Evolutionary conservation across 73 alveolate species (phyloP), one percentile per base, ranked within the genome.

Genomic region (Paramecium bursaria): DNA sequence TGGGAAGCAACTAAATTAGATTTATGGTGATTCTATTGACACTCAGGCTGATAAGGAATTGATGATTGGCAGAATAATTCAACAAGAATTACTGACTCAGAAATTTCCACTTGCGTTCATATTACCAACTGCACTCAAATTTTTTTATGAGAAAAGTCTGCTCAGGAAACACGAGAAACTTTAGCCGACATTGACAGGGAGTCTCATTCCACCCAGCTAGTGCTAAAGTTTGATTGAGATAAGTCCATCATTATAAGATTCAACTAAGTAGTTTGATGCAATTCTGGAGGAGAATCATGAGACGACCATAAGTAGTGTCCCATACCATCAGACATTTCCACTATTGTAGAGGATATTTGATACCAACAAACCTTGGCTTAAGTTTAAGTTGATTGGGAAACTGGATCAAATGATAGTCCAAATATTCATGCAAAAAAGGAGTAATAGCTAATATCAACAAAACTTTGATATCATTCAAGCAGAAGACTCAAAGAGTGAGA

Each of bases 321-420:
- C 82, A 19, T 67, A 67, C 44, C 22, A 42, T 5, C 22, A 67
- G 21, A 67, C 82, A 3, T 67, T 67, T 67, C 39, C 46, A 7
- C 7, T 27, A 21, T 17, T 67, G 7, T 25, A 67, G 1, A 35
- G 22, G 9, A 67, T 67, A 11, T 39, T 67, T 1, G 44, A 67
- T 42, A 19, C 50, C 10, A 15, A 42, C 2, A 35, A 25, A 47
- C 82, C 82, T 19, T 67, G 82, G 82, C 6, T 67, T 44, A 67
- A 67, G 44, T 67, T 67, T 67, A 67, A 67, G 21, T 42, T 67
- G 23, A 67, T 67, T 35, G 82, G 82, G 10, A 67, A 39, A 33
- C 27, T 67, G 27, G 82, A 67, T 67, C n/a, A 42, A 3, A 21
- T 19, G 44, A 67, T 67, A 39, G 82, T 67, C 4, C 60, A 67